phyloP scores from a whole-genome alignment of 2,329 filamentous ascomycete species.

The Trichoderma oligosporum region DNA sequence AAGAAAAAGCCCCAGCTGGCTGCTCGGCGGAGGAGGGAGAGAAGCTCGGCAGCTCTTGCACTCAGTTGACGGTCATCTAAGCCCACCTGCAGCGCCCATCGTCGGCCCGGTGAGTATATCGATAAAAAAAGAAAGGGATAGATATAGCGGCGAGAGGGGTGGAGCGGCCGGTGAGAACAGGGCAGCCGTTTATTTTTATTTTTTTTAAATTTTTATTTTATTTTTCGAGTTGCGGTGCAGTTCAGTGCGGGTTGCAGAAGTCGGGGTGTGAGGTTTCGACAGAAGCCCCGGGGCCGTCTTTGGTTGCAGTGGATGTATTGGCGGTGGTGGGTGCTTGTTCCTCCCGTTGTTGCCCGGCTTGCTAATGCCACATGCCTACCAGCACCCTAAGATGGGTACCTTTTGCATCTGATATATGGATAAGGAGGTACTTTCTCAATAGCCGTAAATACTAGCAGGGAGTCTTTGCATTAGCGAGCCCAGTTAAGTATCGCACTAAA shows the following conservation, averaged over 20 bases:
- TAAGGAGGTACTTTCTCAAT: not conserved
- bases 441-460: not conserved
- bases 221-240: constrained; percentile 6
- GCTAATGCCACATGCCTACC: not conserved
- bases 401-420: not conserved
- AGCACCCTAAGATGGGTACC: not conserved
- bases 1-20: constrained; percentile 13
- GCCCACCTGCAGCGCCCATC: constrained; percentile 33
- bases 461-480: not conserved
- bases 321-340: too few species aligned
- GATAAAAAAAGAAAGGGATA: not conserved
- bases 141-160: constrained; percentile 1
- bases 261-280: constrained; percentile 18
- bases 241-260: constrained; percentile 3
- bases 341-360: constrained; percentile 8
- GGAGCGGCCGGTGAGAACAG: constrained; percentile 9
- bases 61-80: constrained; percentile 23
- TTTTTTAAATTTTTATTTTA: not conserved
- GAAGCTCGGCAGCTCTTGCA: constrained; percentile 21
- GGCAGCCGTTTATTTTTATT: constrained; percentile 1
- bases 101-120: constrained; percentile 27
- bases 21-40: constrained; percentile 10
- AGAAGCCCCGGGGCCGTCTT: constrained; percentile 9
- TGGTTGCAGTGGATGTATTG: not conserved
- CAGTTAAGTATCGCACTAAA: not conserved